Percentiles rank a stretch among this genome's conserved stretches.
These are phyloP conservation scores for Debaryomyces hansenii DNA, from an alignment of 805 yeast genomes.

Conservation along the genomic window DNA sequence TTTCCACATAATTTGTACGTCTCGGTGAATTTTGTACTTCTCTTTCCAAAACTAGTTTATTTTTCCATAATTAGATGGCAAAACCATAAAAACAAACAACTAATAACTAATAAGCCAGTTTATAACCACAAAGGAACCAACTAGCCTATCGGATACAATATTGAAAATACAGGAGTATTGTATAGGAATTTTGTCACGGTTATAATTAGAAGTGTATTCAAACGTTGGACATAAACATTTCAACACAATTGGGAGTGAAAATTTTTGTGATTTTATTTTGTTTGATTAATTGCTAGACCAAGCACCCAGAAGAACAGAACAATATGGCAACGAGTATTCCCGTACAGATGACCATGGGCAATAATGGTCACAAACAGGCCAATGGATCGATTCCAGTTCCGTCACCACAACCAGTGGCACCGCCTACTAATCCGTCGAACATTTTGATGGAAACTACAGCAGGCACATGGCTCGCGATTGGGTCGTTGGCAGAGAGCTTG, in stretches of 20 bases:
- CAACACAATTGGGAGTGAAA: neutral
- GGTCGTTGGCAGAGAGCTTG: conserved; percentile 83
- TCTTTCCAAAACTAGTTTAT: neutral
- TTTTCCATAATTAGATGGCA: neutral
- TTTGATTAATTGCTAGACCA: neutral
- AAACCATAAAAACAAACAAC: neutral
- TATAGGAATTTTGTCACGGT: too few relatives aligned
- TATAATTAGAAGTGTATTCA: neutral
- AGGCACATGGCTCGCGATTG: conserved; percentile 87
- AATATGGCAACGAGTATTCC: conserved; percentile 20
- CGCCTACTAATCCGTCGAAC: conserved; percentile 12
- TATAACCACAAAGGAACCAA: too few relatives aligned
- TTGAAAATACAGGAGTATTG: too few relatives aligned
- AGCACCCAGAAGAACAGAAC: neutral
- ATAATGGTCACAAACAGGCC: conserved; percentile 11
- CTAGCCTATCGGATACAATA: too few relatives aligned
- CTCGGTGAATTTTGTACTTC: neutral
- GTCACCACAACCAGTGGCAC: conserved; percentile 11
- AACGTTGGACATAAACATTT: neutral
- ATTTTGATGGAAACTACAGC: conserved; percentile 56
- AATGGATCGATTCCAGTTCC: conserved; percentile 13
- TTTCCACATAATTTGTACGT: neutral
- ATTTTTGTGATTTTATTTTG: neutral
- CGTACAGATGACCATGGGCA: conserved; percentile 17
- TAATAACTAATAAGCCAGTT: too few relatives aligned